These are phyloP conservation scores for Barbarea vulgaris DNA, from an alignment of 345 rosid genomes.

Conservation along the genomic window DNA sequence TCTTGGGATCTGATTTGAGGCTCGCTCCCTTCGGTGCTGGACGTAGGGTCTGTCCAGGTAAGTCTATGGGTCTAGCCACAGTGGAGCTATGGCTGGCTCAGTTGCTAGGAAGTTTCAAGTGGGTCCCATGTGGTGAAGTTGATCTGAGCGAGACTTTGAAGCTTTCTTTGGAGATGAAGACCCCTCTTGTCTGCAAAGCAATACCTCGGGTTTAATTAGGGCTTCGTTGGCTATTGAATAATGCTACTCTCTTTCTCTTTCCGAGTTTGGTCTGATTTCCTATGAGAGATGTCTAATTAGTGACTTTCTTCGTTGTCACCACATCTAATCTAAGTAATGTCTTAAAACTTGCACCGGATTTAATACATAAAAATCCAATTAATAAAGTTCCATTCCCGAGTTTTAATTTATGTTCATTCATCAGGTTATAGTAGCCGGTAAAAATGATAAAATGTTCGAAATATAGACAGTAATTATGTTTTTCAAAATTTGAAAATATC, in stretches of 20 bases:
- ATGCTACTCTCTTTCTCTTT: neutral
- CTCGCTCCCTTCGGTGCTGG: constrained; percentile 75
- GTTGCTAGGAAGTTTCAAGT: constrained; percentile 32
- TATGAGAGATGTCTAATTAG: neutral
- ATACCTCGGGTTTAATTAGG: constrained; percentile 28
- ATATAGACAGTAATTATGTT: neutral
- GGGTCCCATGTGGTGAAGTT: constrained; percentile 41
- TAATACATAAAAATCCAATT: neutral
- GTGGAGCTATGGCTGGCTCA: constrained; percentile 44
- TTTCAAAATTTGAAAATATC: neutral
- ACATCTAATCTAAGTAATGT: constrained; percentile 8
- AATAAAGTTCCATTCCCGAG: neutral
- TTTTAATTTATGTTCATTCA: neutral
- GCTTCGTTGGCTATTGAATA: neutral
- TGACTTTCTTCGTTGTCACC: neutral
- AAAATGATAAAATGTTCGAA: neutral
- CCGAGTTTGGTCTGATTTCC: constrained; percentile 1
- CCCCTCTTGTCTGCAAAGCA: constrained; percentile 43
- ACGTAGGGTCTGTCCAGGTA: constrained; percentile 73
- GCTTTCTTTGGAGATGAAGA: constrained; percentile 70
- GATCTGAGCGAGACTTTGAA: constrained; percentile 56
- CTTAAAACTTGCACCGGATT: neutral
- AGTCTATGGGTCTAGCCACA: constrained; percentile 59
- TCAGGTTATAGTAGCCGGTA: too few relatives aligned
- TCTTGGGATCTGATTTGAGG: constrained; percentile 68